phyloP scores from a whole-genome alignment of 2,329 filamentous ascomycete genomes.

The Penicillium fuscoglaucum region DNA sequence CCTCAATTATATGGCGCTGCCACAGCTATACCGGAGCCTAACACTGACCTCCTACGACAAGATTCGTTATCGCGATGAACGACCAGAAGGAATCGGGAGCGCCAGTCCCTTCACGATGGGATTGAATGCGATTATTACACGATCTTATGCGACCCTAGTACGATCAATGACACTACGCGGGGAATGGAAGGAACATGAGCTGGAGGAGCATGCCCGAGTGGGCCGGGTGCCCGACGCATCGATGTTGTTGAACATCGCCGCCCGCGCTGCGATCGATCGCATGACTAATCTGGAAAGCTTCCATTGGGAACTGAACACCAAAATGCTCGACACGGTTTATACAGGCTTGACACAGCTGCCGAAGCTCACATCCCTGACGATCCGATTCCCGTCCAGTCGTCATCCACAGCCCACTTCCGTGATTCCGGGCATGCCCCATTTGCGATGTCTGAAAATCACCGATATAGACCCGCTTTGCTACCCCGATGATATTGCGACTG shows the following conservation, averaged over 20 bases:
- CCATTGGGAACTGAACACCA: conserved; percentile 62
- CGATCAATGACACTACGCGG: conserved; percentile 55
- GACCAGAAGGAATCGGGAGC: conserved; percentile 61
- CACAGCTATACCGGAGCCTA: conserved; percentile 59
- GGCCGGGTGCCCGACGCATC: conserved; percentile 63
- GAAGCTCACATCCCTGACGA: conserved; percentile 54
- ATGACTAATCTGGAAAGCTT: conserved; percentile 59
- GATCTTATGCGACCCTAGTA: conserved; percentile 55
- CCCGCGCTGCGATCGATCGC: conserved; percentile 60
- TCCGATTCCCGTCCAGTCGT: conserved; percentile 58
- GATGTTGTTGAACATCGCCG: conserved; percentile 63
- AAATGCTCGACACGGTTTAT: conserved; percentile 60
- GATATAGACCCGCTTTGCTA: conserved; percentile 66
- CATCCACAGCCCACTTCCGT: conserved; percentile 58
- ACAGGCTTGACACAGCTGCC: conserved; percentile 54
- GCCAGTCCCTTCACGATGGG: conserved; percentile 65
- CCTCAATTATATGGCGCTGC: conserved; percentile 65
- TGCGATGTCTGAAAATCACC: conserved; percentile 55
- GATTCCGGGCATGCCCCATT: conserved; percentile 58
- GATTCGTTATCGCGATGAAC: conserved; percentile 58
- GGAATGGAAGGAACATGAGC: conserved; percentile 58
- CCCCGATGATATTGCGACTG: conserved; percentile 60
- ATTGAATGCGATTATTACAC: conserved; percentile 61
- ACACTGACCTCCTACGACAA: conserved; percentile 59
- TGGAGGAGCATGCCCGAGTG: conserved; percentile 58